These are phyloP conservation scores for Corynascus novoguineensis DNA, from an alignment of 495 filamentous ascomycete genomes.

Conservation along the genomic window DNA sequence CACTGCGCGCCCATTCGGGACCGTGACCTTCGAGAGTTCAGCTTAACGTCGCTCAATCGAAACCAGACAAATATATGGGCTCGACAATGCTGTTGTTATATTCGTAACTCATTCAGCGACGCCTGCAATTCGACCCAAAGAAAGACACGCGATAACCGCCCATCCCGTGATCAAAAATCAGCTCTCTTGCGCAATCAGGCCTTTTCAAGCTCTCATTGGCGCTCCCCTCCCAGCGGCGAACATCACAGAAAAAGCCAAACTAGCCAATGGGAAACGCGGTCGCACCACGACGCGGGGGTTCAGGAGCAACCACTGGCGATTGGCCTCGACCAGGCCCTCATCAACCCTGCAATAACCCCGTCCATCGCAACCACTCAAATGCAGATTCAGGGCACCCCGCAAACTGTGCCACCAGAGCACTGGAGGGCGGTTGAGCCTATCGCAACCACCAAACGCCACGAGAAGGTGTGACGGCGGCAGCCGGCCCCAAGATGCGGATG, in stretches of 20 bases:
- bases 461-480: constrained; percentile 1
- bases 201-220: not conserved
- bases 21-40: no score
- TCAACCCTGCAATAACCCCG: no score
- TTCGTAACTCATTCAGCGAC: no score
- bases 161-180: constrained; percentile 1
- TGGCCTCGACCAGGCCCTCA: not conserved
- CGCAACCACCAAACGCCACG: not conserved
- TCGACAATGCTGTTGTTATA: not conserved
- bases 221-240: not conserved
- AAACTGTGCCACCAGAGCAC: constrained; percentile 1
- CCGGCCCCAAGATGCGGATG: not conserved
- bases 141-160: not conserved
- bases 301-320: not conserved
- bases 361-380: not conserved
- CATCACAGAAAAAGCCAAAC: no score
- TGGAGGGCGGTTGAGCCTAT: not conserved
- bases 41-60: not conserved
- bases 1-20: no score
- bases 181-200: not conserved
- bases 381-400: not conserved
- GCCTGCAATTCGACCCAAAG: not conserved
- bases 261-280: not conserved
- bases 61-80: not conserved
- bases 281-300: not conserved